Base-by-base conservation (phyloP, 805 yeast species). In the Wickerhamiella domercqiae region DNA sequence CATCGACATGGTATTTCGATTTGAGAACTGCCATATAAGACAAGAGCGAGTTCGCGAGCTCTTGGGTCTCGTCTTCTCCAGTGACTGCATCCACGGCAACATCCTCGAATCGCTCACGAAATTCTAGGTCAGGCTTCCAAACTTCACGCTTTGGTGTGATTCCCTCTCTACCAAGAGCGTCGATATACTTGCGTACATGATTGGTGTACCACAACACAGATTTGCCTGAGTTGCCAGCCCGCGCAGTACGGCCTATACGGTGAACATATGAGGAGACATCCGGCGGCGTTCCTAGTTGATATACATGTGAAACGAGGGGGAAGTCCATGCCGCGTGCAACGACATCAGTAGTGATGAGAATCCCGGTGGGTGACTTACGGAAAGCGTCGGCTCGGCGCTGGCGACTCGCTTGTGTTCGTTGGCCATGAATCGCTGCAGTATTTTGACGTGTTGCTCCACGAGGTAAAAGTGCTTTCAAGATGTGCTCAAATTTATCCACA, bases 321-420 rank as follows among this genome's bases (percentile, higher is more conserved):
- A 87, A 81, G 63, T 87, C 96, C 78, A 87, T 75, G 48, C 97
- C 97, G 61, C 97, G 74, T 11, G 96, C 95, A 43, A 86, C 93
- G 41, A 87, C 96, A 59, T 84, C 94, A 5, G 95, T 80, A 39
- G 87, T 76, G 38, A 87, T 71, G 40, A 87, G 65, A 32, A 86
- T 53, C 39, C 82, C 79, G 21, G 57, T 43, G 19, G 53, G 49
- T 13, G 64, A 48, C 39, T 51, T 53, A 46, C 75, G 69, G 63
- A 76, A 80, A 25, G 52, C 51, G 36, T 63, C 64, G 26, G 79
- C 72, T 19, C 72, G 57, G 43, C 63, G 60, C 44, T 76, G 78
- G 55, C 97, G 75, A 33, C 63, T 67, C 19, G 64, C 62, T 60
- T 82, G 94, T 21, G 77, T 56, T 56, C 79, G 60, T 51, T 76